Evolutionary conservation across 2,329 filamentous ascomycete species (phyloP).

Genomic region (Apiospora arundinis): DNA sequence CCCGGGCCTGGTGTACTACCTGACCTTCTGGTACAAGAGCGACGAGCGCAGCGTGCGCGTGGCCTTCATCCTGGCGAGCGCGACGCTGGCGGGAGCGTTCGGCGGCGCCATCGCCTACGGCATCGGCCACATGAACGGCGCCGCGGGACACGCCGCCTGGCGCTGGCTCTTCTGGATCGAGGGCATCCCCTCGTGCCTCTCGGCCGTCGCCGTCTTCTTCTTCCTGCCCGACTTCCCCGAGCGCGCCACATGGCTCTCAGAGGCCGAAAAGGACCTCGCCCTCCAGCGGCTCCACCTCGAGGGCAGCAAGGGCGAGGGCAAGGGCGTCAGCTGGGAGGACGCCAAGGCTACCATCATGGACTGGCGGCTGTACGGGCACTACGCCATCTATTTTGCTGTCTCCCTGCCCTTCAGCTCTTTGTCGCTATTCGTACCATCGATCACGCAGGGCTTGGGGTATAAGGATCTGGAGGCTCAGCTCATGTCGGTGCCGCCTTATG

Average conservation of each 20-base stretch:
- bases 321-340: slow-evolving; percentile 68
- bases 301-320: slow-evolving; percentile 62
- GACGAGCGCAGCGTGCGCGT: slow-evolving; percentile 75
- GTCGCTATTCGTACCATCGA: slow-evolving; percentile 61
- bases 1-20: slow-evolving; percentile 67
- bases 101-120: slow-evolving; percentile 78
- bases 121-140: slow-evolving; percentile 74
- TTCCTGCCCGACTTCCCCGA: slow-evolving; percentile 72
- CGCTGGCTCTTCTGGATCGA: slow-evolving; percentile 68
- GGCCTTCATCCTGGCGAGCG: slow-evolving; percentile 72
- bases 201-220: slow-evolving; percentile 64
- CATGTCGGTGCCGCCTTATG: slow-evolving; percentile 71
- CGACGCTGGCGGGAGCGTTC: slow-evolving; percentile 73
- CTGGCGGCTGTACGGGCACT: slow-evolving; percentile 69
- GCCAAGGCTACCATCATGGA: slow-evolving; percentile 72
- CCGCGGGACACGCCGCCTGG: slow-evolving; percentile 69
- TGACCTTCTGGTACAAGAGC: slow-evolving; percentile 78
- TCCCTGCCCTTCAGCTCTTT: slow-evolving; percentile 38
- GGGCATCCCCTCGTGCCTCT: slow-evolving; percentile 52
- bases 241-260: slow-evolving; percentile 65
- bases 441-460: slow-evolving; percentile 47
- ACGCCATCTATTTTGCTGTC: slow-evolving; percentile 52
- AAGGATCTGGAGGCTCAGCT: slow-evolving; percentile 58
- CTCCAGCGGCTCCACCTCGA: slow-evolving; percentile 48
- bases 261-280: slow-evolving; percentile 63